Base-by-base conservation (phyloP, 192 early-diverging fungal species). In the Coemansia sp. region DNA sequence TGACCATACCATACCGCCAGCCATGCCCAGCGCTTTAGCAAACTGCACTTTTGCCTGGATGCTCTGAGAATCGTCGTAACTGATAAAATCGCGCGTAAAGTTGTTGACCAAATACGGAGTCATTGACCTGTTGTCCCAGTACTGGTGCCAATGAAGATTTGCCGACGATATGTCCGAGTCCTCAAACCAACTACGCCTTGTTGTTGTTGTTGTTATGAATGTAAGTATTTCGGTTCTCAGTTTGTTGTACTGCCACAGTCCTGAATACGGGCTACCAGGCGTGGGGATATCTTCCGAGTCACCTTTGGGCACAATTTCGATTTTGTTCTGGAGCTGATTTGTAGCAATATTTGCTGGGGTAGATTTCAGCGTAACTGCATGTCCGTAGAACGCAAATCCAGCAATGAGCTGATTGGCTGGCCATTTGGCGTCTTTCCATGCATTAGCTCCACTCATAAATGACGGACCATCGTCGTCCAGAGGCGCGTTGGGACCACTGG, bases 61-160 rank as follows among this genome's bases (percentile, higher is more conserved):
- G 12, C 87, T 87, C 12, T 75, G 51, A 1, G 81, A 76, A 46
- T 92, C 87, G 55, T 90, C 88, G 50, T 92, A 92, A 2, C 86
- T 87, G 47, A 92, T 84, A 60, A 84, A 89, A 21, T 57, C 53
- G 20, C 74, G 84, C 8, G 74, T 87, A 0, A 10, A 23, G 5
- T 81, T 72, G 46, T 88, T 88, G 69, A 84, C 92, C 23, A 93
- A 31, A 87, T 89, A 91, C 4, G 91, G 90, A 4, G 89, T 90
- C 62, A 81, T 62, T 2, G 84, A 82, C 1, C 52, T 64, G 4
- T 60, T 14, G 49, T 92, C 89, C 82, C 85, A 88, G 44, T 80
- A 63, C 20, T 87, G 82, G 3, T 85, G 57, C 88, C 88, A 93
- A 5, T 76, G n/a, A n/a, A n/a, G n/a, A n/a, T n/a, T n/a, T n/a